Percentiles rank a stretch among this genome's conserved stretches.
Conservation (phyloP, 192 early-diverging fungal genomes). For the Radiomyces spectabilis region DNA sequence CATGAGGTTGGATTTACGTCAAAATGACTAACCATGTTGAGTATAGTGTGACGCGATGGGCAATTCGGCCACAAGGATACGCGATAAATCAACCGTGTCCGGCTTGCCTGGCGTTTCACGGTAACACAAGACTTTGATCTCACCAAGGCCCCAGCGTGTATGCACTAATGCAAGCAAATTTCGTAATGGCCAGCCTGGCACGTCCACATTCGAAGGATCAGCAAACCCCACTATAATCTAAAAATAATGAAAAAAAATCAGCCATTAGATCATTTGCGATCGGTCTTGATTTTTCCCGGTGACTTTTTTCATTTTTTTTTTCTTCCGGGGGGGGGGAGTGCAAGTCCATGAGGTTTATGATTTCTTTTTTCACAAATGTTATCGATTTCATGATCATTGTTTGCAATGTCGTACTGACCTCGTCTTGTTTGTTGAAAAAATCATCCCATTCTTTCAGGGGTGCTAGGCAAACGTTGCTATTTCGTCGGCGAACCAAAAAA, state of each 20-base stretch:
- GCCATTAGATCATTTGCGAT: too few relatives aligned
- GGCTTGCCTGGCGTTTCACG: conserved; percentile 44
- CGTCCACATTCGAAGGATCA: conserved; percentile 72
- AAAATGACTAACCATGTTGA: not conserved
- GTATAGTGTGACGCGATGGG: not conserved
- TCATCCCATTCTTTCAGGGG: conserved; percentile 2
- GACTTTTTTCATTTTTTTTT: too few relatives aligned
- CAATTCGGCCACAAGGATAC: not conserved
- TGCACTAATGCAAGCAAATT: conserved; percentile 71
- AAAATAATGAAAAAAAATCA: not conserved
- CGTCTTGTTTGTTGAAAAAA: too few relatives aligned
- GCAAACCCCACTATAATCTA: conserved; percentile 68
- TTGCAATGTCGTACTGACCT: too few relatives aligned
- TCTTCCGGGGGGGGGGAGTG: not conserved
- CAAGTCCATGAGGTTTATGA: not conserved
- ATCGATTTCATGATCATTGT: not conserved
- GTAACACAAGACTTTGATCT: conserved; percentile 56
- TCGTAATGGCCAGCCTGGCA: conserved; percentile 92
- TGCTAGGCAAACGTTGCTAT: not conserved
- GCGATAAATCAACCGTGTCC: conserved; percentile 28
- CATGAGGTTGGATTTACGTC: not conserved
- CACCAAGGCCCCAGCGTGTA: conserved; percentile 29
- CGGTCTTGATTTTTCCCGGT: too few relatives aligned
- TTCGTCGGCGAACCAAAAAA: too few relatives aligned
- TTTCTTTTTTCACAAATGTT: not conserved